Conservation (phyloP, 495 filamentous ascomycete genomes). For the Podospora anserina region DNA sequence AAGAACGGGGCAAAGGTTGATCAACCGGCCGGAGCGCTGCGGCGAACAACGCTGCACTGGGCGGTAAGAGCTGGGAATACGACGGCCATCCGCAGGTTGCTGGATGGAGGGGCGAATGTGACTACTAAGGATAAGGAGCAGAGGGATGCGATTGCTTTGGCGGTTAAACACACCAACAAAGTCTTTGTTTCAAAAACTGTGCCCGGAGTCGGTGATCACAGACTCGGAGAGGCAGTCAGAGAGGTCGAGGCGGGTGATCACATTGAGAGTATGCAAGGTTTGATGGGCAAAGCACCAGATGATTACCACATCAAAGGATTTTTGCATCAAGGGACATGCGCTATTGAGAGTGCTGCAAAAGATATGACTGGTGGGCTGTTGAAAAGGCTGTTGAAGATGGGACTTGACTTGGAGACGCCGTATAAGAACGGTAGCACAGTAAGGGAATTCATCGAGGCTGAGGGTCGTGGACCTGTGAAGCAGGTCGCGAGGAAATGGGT, state of each 20-base stretch:
- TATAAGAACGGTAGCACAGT: not conserved
- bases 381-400: not conserved
- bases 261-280: not conserved
- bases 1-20: not conserved
- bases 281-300: not conserved
- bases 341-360: not conserved
- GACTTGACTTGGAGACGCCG: not conserved
- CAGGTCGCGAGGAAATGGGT: too few relatives aligned
- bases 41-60: not conserved
- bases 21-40: not conserved
- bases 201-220: too few relatives aligned
- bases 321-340: not conserved
- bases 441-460: not conserved
- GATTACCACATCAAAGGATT: not conserved
- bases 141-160: not conserved
- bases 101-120: not conserved
- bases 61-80: not conserved
- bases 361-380: not conserved
- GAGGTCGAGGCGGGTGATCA: not conserved
- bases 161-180: not conserved
- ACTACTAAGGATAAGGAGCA: not conserved
- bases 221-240: not conserved
- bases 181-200: not conserved
- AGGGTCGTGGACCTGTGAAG: too few relatives aligned
- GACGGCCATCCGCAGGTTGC: not conserved